Evolutionary conservation across 768 basidiomycete species (phyloP), one percentile per base, ranked within the genome.

Genomic region (Pleurotus platypus): DNA sequence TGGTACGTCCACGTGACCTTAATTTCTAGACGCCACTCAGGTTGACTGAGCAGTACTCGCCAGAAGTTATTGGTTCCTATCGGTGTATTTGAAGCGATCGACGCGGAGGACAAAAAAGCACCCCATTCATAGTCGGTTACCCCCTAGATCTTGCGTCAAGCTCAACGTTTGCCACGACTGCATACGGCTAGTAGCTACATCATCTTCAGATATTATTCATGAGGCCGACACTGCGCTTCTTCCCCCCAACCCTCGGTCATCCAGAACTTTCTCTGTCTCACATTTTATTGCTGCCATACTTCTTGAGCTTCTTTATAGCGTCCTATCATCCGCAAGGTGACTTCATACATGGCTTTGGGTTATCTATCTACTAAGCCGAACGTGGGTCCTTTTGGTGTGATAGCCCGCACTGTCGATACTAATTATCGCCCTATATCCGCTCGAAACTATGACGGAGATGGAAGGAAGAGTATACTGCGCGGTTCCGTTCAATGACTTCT

Each of bases 401-500:
- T 50, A 27, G 49, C 37, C 49, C 49, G 49, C 49, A 30, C 27
- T 50, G 12, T 50, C 37, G 51, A 54, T 54, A 54, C 13, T 40
- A 15, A 12, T 54, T 22, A 54, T 54, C 51, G 51, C 51, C 51
- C 51, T 54, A 54, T 54, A 26, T 54, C 51, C 51, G 51, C 39
- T 22, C 11, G n/a, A 45, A 54, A 42, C 51, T 42, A 30, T 38
- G 51, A 35, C 39, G 39, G 39, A 54, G 51, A 12, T 54, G 51
- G 39, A 13, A n/a, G 24, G 51, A 16, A 54, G 18, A 12, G n/a
- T 43, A 5, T 16, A 16, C 49, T 49, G 35, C 35, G 50, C 38
- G 35, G 26, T 37, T 49, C 56, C 56, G 30, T 24, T 37, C 26
- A 54, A 37, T 22, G 51, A 54, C 22, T 54, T 56, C 22, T 70